Base-by-base conservation (phyloP, 371 early-diverging fungal species). In the Blakeslea trispora region DNA sequence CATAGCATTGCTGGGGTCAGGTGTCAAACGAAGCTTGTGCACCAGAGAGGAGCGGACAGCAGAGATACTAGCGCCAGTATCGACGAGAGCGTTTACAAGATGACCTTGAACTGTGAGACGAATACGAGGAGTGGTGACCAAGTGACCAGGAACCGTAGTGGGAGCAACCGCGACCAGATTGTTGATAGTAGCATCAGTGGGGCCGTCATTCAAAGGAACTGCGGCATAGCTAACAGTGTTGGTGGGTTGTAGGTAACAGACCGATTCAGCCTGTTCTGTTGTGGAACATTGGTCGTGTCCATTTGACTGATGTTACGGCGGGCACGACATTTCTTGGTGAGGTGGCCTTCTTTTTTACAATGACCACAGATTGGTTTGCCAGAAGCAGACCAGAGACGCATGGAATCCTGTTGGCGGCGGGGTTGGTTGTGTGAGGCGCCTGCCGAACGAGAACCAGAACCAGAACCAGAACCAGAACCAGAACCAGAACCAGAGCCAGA, bases 341-440 rank as follows among this genome's bases (percentile, higher is more conserved):
- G 47, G 17, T 55, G 55, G 0, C 55, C 55, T 5, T 13, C 47
- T 4, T 6, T 3, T 0, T 37, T 22, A 39, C 55, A 55, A 1
- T 55, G 46, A 10, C 47, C 55, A 46, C 55, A 55, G 47, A 55
- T 55, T 0, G 55, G 55, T 18, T 18, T 17, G n/a, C 55, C 55
- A 46, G 9, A 3, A 1, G 10, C 15, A 6, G 55, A 15, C 48
- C 55, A 55, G 14, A 28, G 47, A n/a, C 40, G 55, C n/a, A n/a
- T n/a, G 40, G 47, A 28, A 7, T 3, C 7, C 28, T 28, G 3
- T 5, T 3, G 28, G 5, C 28, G 28, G 28, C 28, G 28, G 28
- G 28, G 28, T 7, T 28, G 28, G 5, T 3, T 5, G 28, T 28
- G 28, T 28, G 28, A 7, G 28, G 28, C 28, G 7, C 28, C 28